Evolutionary conservation across 129 eudicot species (phyloP).

Genomic region (Sambucus nigra): DNA sequence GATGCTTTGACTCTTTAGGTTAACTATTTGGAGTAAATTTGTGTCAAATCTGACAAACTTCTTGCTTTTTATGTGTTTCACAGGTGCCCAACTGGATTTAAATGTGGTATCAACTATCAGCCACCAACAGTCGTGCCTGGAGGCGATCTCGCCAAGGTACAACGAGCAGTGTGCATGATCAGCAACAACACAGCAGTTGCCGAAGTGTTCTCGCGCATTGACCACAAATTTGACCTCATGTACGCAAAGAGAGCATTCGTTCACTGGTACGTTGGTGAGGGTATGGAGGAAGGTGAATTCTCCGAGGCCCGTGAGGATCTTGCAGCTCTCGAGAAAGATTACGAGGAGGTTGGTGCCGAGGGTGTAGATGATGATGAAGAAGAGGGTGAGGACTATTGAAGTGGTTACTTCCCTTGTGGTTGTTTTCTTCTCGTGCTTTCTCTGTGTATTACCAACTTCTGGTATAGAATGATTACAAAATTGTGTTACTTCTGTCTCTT

Average conservation of each 20-base stretch:
- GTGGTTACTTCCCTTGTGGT: not conserved
- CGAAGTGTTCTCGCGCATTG: conserved; percentile 88
- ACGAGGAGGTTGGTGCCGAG: conserved; percentile 95
- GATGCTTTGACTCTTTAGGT: too few relatives aligned
- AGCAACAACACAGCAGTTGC: conserved; percentile 99
- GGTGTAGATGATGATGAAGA: conserved; percentile 84
- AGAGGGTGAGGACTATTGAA: conserved; percentile 61
- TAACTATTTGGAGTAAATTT: too few relatives aligned
- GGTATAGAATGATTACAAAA: not conserved
- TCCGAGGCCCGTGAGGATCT: conserved; percentile 95
- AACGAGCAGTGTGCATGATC: conserved; percentile 94
- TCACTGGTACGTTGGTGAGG: conserved; percentile 98
- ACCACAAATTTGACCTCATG: conserved; percentile 96
- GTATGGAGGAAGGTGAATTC: conserved; percentile 98
- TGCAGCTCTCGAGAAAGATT: conserved; percentile 94
- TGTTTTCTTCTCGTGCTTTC: not conserved
- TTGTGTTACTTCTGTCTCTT: not conserved
- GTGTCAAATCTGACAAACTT: not conserved
- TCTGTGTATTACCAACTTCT: conserved; percentile 3
- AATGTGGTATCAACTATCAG: conserved; percentile 90
- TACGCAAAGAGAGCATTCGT: conserved; percentile 86
- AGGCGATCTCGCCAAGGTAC: conserved; percentile 94
- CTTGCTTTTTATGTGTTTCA: not conserved
- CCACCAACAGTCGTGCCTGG: conserved; percentile 94
- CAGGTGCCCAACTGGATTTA: conserved; percentile 99